Percentiles rank a stretch among this genome's conserved stretches.
phyloP scores from a whole-genome alignment of 352 stramenopile genomes.

The Thalassiosira hispida region DNA sequence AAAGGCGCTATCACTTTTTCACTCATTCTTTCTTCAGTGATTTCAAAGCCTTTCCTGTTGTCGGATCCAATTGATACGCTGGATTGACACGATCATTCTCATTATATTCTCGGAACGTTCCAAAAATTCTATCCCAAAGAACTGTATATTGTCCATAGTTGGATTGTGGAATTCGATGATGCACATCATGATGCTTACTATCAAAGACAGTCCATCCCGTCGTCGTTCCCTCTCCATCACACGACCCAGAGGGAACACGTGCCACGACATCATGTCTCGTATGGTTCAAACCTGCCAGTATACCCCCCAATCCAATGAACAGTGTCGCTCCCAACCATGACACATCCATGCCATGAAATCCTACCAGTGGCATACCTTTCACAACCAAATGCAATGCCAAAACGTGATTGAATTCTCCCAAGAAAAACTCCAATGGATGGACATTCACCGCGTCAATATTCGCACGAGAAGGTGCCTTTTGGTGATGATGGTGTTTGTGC shows the following conservation, averaged over 20 bases:
- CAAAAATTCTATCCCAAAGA: constrained; percentile 88
- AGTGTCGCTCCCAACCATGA: constrained; percentile 54
- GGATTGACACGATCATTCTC: constrained; percentile 77
- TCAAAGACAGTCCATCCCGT: constrained; percentile 72
- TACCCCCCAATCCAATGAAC: constrained; percentile 84
- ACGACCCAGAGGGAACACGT: constrained; percentile 14
- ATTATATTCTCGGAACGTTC: constrained; percentile 77
- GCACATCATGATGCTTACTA: constrained; percentile 88
- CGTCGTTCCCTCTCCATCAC: not conserved
- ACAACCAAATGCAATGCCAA: constrained; percentile 68
- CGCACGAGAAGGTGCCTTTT: constrained; percentile 87
- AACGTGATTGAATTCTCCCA: constrained; percentile 90
- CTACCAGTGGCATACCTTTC: constrained; percentile 32
- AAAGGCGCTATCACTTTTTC: not conserved
- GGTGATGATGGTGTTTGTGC: constrained; percentile 90
- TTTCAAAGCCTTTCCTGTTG: constrained; percentile 55
- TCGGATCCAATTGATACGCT: constrained; percentile 69
- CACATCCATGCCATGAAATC: constrained; percentile 62
- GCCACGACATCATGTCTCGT: constrained; percentile 85
- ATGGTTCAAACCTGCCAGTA: constrained; percentile 89
- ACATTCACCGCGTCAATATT: constrained; percentile 90
- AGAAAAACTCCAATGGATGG: constrained; percentile 89
- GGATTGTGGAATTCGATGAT: constrained; percentile 88
- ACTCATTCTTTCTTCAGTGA: constrained; percentile 12
- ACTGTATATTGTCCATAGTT: constrained; percentile 91